phyloP scores from a whole-genome alignment of 2,329 filamentous ascomycete genomes.

The Aspergillus sergii region DNA sequence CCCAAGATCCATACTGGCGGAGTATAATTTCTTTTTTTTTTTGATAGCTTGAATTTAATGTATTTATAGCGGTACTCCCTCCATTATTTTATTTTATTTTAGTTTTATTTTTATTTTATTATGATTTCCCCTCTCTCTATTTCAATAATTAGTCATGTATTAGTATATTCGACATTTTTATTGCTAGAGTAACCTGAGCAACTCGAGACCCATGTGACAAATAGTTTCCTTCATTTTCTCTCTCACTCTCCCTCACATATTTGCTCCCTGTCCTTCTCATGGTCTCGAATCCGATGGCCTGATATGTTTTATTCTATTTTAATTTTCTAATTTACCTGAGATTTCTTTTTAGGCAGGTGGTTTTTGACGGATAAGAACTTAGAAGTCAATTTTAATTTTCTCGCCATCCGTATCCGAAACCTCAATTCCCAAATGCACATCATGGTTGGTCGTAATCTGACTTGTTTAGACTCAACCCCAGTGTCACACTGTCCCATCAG shows the following conservation, averaged over 20 bases:
- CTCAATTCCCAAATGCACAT: neutral
- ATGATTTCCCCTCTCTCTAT: neutral
- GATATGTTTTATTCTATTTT: neutral
- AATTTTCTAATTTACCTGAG: neutral
- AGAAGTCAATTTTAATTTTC: neutral
- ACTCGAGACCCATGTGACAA: neutral
- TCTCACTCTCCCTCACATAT: neutral
- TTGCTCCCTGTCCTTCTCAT: neutral
- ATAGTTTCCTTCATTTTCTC: neutral
- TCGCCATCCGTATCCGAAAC: neutral
- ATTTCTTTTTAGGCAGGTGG: neutral
- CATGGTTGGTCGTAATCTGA: neutral
- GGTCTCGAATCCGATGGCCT: neutral
- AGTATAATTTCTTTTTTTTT: neutral
- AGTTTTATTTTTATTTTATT: neutral
- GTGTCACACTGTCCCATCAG: neutral
- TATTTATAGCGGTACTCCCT: neutral
- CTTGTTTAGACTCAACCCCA: neutral
- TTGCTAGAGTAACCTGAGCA: neutral
- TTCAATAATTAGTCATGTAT: conserved; percentile 1
- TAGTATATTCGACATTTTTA: neutral
- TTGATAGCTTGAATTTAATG: neutral
- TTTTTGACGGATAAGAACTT: conserved; percentile 2
- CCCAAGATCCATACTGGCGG: conserved; percentile 8
- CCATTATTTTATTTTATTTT: neutral